Conservation (phyloP, 352 stramenopile genomes). For the Thraustotheca clavata region DNA sequence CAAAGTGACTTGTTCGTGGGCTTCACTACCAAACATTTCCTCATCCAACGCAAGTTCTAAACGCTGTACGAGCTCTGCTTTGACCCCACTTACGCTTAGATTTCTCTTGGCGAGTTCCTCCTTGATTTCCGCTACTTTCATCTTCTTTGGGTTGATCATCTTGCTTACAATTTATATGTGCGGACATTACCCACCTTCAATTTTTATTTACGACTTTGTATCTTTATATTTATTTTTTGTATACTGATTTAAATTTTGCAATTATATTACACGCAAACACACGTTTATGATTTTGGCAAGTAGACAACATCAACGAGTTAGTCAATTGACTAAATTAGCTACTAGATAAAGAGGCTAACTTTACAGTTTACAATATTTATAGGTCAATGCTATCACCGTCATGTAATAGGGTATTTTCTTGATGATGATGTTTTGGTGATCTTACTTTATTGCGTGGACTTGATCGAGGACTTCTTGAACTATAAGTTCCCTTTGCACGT, state of each 20-base stretch:
- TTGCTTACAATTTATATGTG: too few species aligned
- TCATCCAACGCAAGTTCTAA: constrained; percentile 82
- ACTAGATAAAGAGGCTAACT: too few species aligned
- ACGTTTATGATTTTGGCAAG: too few species aligned
- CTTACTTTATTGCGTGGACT: constrained; percentile 4
- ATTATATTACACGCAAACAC: too few species aligned
- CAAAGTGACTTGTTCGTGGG: constrained; percentile 58
- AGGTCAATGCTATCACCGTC: constrained; percentile 16
- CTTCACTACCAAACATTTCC: constrained; percentile 76
- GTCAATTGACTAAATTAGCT: too few species aligned
- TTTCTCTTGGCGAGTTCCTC: constrained; percentile 69
- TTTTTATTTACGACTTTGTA: too few species aligned
- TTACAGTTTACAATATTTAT: too few species aligned
- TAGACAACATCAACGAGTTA: too few species aligned
- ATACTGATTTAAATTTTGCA: too few species aligned
- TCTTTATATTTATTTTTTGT: too few species aligned
- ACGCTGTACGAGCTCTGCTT: constrained; percentile 84
- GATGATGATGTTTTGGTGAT: neutral
- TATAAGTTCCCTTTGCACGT: neutral
- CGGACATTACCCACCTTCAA: too few species aligned
- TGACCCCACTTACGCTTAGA: constrained; percentile 78
- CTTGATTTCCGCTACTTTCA: constrained; percentile 86
- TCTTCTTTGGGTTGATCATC: constrained; percentile 81
- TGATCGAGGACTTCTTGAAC: neutral
- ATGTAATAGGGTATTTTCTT: neutral